Base-by-base conservation (phyloP, 2,329 filamentous ascomycete species). In the Fusarium tuaranense region DNA sequence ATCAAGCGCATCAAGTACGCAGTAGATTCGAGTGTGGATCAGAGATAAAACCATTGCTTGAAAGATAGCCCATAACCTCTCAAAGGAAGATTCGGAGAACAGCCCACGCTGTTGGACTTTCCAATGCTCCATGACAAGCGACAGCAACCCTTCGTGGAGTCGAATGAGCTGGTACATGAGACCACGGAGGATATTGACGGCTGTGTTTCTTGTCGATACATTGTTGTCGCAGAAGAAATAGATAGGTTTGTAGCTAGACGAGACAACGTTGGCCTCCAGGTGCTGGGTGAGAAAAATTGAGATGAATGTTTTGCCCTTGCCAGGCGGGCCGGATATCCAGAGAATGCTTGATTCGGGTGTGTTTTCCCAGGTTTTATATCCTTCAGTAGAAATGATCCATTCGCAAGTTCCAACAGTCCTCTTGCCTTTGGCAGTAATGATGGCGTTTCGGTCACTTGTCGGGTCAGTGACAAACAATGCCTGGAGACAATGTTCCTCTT, bases 191-290 rank as follows among this genome's bases (percentile, higher is more conserved):
- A 73, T 25, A 6, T 67, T 73, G 32, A 63, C 60, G 2, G 69
- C 63, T 5, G 69, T 63, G 36, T 71, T 71, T 51, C 71, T 60
- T 44, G 59, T 48, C 7, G 34, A 30, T 2, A 48, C 27, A 16
- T 69, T 71, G 46, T 71, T 63, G 16, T 73, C 69, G n/a, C 71
- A 73, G 32, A 73, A 72, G 63, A 73, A 73, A 10, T 63, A 73
- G 9, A 73, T 30, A 9, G 65, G 27, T 4, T 32, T 51, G 1
- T 51, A 38, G 38, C n/a, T 18, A 7, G 30, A 14, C 9, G 25
- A 3, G 2, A 48, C 1, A n/a, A 14, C 2, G 7, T n/a, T 25
- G 27, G 9, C 10, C 22, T 38, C 34, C 55, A 72, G 22, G 9
- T 64, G n/a, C 25, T 64, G 62, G 20, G 69, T 65, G 3, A 73